Base-by-base conservation (phyloP, 768 basidiomycete species). In the Boletus vinaceobasis region DNA sequence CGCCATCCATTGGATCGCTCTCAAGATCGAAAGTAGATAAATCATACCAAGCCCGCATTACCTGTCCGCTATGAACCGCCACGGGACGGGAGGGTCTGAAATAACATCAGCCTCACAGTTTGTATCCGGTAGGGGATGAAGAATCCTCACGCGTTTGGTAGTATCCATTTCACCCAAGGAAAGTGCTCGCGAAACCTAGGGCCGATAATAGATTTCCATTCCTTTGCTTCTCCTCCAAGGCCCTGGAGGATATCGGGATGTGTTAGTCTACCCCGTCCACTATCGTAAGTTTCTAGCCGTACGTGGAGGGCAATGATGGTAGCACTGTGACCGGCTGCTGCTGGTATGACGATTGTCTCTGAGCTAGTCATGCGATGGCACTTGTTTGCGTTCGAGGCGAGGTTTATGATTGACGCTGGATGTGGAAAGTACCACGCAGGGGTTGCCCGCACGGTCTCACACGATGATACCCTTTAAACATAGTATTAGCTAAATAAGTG, bases 91-190 rank as follows among this genome's bases (percentile, higher is more conserved):
- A 15, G 36, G 56, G n/a, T 4, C 56, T 43, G 47, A 17, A 23
- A 31, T 11, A 23, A 38, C 7, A 38, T 51, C 42, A 43, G 9
- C 21, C 26, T 52, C 51, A 21, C 19, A 37, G 36, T 37, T 31
- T 31, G 17, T 17, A 56, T 46, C 42, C 13, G 21, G 23, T 14
- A n/a, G 3, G 15, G 8, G 17, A 48, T 7, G n/a, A 39, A 27
- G 35, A 38, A 27, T 14, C 29, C 31, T 58, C 35, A 43, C 40
- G 46, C 32, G 10, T 37, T 45, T 21, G 21, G n/a, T 13, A 48
- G 17, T 42, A 42, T 31, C 44, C 56, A 50, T 31, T 50, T 58
- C 21, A 49, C 29, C 51, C 31, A 32, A 14, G 52, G 23, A 32
- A 36, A 49, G 27, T 14, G 43, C 21, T 43, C 35, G 17, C 47